Evolutionary conservation across 1,284 basidiomycete species (phyloP), one percentile per base, ranked within the genome.

Genomic region (Cryptococcus deneoformans): DNA sequence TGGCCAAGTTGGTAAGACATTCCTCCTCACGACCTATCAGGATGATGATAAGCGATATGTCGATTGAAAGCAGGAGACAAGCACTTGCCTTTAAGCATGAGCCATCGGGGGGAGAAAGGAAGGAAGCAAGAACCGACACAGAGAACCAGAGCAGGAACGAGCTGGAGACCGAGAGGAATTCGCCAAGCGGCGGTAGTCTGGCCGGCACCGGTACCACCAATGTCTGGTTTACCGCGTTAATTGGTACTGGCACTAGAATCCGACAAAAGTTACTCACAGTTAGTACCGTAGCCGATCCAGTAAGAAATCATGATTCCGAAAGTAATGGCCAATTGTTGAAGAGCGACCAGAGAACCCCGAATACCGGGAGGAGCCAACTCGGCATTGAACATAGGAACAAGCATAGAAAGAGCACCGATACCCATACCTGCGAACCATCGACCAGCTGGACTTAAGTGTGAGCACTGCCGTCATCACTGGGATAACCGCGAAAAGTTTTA

Each of bases 341-440:
- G 82, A 3, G 87, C 87, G 46, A 91, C 88, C 40, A 91, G 80
- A 65, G 86, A 87, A 7, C 89, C 89, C 63, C 89, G 84, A 24
- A 92, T 87, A 76, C 90, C 88, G 2, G 89, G 87, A 24, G 89
- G 88, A 1, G 87, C 86, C 46, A 90, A 82, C 73, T 86, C 85
- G 47, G 84, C 82, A 67, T 91, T 90, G 81, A 89, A 90, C 75
- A 77, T 76, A 34, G 76, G 76, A 1, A 76, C 74, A 12, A 76
- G 61, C 69, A 75, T 76, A 6, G 74, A 76, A 6, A 77, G 58
- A 7, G 74, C 74, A 45, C 76, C 76, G 44, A 77, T 70, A 51
- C 66, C 76, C 58, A 77, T 69, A 64, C 76, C 76, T 29, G 68
- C 72, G 47, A 77, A 62, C 58, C 69, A 75, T 53, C 76, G 71